Evolutionary conservation across 768 basidiomycete species (phyloP), one percentile per base, ranked within the genome.

Genomic region (Rhodosporidiobolus odoratus): DNA sequence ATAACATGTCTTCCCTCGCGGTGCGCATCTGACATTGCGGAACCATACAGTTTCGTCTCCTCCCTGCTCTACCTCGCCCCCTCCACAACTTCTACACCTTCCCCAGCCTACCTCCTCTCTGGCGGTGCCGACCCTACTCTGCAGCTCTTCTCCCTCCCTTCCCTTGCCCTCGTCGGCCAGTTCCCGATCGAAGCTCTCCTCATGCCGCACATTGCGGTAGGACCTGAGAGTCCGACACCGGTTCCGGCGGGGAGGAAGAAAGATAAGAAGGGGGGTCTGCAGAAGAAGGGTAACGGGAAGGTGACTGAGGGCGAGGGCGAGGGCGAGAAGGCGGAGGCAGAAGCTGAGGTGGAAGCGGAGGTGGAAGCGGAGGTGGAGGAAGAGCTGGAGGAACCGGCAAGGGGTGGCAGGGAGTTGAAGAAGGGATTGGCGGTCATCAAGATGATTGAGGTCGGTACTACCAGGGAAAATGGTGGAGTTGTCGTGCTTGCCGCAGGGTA

Each of bases 121-220:
- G 95, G 90, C 10, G 95, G 95, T 17, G 95, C 94, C 0, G 95
- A 98, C 75, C 81, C 84, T 0, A 80, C 83, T 63, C 78, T 95
- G 27, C 88, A 88, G 76, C 69, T 91, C 13, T 94, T 90, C 90
- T 84, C 90, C 71, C 91, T 89, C 87, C 84, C 87, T 79, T 81
- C 82, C 35, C 58, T 48, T 40, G 17, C 32, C 2, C 64, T 65
- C 35, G 32, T 72, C 47, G 21, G 30, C 1, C 53, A 34, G 38
- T 66, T 71, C 68, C 27, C 38, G 15, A 37, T 78, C 38, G 65
- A 69, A 21, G 40, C 37, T 1, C 34, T 68, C 32, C n/a, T 71
- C n/a, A 4, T 58, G n/a, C 54, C 52, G 1, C 30, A 65, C 54
- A 30, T 72, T 50, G 43, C 37, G 32, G 67, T 71, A 43, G 57